Evolutionary conservation across 192 early-diverging fungal genomes (phyloP).

Genomic region (Podila epicladia): DNA sequence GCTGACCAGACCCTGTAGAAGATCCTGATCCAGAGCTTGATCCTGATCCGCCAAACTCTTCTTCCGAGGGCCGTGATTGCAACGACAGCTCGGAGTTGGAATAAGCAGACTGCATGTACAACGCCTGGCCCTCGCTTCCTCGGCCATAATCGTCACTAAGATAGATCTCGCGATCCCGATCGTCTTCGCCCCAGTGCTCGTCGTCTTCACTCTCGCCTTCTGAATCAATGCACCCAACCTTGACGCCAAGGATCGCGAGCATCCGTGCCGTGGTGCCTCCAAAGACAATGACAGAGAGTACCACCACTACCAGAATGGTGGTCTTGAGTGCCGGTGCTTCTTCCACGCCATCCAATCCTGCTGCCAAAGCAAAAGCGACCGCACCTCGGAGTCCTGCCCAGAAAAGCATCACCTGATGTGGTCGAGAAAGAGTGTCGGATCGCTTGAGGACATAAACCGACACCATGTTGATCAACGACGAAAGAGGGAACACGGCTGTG

Average conservation of each 20-base stretch:
- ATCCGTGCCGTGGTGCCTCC: conserved; percentile 91
- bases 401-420: conserved; percentile 93
- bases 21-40: conserved; percentile 36
- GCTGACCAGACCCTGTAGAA: conserved; percentile 27
- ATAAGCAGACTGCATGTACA: conserved; percentile 30
- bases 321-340: conserved; percentile 79
- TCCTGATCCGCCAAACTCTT: conserved; percentile 35
- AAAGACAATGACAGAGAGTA: conserved; percentile 89
- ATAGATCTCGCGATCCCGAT: conserved; percentile 37
- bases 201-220: conserved; percentile 61
- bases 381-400: conserved; percentile 95
- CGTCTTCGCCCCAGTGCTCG: conserved; percentile 20
- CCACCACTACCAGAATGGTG: conserved; percentile 93
- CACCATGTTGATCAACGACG: conserved; percentile 81
- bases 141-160: conserved; percentile 26
- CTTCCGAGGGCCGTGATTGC: conserved; percentile 46
- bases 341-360: conserved; percentile 75
- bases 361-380: conserved; percentile 94
- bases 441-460: conserved; percentile 62
- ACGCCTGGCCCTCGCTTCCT: conserved; percentile 24
- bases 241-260: conserved; percentile 79
- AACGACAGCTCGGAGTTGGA: conserved; percentile 48
- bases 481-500: conserved; percentile 85
- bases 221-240: conserved; percentile 75
- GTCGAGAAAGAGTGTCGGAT: conserved; percentile 59